Conservation (phyloP, 202 grass and related monocot species). For the Carex arenaria region DNA sequence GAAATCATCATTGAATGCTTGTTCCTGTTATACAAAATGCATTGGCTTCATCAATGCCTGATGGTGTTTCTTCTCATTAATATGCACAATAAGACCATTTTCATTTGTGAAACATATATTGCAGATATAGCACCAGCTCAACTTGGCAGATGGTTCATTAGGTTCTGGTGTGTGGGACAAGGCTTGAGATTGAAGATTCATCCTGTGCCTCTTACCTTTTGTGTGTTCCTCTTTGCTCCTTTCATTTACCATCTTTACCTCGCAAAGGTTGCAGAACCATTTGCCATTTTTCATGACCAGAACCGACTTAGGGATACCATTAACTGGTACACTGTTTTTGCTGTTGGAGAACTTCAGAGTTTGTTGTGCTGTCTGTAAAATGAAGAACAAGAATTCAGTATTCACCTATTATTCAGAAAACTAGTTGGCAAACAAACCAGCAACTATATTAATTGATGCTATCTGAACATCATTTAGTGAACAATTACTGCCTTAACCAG, state of each 20-base stretch:
- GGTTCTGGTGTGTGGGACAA: background rate
- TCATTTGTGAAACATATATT: background rate
- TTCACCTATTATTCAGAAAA: background rate
- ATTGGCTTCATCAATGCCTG: background rate
- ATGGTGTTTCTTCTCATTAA: constrained; percentile 9
- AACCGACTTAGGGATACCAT: background rate
- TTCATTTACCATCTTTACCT: background rate
- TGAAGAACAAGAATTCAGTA: background rate
- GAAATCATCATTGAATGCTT: background rate
- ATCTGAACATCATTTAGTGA: background rate
- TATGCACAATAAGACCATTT: background rate
- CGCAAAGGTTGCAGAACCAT: constrained; percentile 23
- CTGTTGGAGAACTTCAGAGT: background rate
- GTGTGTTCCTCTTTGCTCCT: constrained; percentile 1
- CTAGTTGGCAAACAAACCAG: background rate
- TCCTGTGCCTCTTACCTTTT: constrained; percentile 15
- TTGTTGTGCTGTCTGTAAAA: background rate
- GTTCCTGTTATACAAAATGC: background rate
- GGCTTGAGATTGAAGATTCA: constrained; percentile 9
- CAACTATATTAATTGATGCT: background rate
- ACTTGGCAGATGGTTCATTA: background rate
- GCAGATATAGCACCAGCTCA: background rate
- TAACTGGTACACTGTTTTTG: background rate
- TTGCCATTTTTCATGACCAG: background rate
- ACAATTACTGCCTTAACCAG: background rate